Base-by-base conservation (phyloP, 345 rosid species). In the Punica granatum region DNA sequence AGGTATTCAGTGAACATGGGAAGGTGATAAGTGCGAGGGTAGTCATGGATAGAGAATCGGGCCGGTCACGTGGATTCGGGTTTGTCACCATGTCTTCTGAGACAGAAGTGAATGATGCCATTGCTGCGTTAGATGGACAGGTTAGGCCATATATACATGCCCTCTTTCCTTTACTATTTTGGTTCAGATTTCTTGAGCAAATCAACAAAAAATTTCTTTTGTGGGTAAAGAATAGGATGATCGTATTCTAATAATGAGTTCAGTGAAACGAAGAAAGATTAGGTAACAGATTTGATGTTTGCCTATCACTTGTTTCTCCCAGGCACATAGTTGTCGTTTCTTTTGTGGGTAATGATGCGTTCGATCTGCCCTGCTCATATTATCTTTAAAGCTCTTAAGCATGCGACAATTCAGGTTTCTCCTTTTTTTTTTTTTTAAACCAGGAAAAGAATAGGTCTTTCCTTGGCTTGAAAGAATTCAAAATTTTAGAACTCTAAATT, bases 41-140 rank as follows among this genome's bases (percentile, higher is more conserved):
- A 41, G 85, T 94, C 23, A 82, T 68, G 65, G 98, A 93, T 74
- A 80, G 97, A 77, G 95, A 89, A 58, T 82, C 85, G 36, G 96
- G 97, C 58, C 97, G 98, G 32, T 94, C 99, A 46, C 96, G 97
- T 68, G 97, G 97, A 46, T 94, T 94, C 34, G 99, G 97, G 30
- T 94, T 94, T 75, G 99, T 94, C 63, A 77, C 88, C 0, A 90
- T 94, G 99, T 75, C 95, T 32, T 62, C 75, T 33, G 95, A 86
- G 81, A 63, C 72, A 28, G 96, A 91, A 86, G 76, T 91, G 82
- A 89, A 91, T 23, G 95, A 89, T 13, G 99, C 97, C 70, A 83
- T 94, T 30, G 85, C 96, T 64, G 95, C 99, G 16, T 91, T 94
- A 60, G 96, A 94, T 75, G 96, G 97, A 79, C 85, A 88, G 95